phyloP scores from a whole-genome alignment of 306 rosid species.

The Glycine latifolia region DNA sequence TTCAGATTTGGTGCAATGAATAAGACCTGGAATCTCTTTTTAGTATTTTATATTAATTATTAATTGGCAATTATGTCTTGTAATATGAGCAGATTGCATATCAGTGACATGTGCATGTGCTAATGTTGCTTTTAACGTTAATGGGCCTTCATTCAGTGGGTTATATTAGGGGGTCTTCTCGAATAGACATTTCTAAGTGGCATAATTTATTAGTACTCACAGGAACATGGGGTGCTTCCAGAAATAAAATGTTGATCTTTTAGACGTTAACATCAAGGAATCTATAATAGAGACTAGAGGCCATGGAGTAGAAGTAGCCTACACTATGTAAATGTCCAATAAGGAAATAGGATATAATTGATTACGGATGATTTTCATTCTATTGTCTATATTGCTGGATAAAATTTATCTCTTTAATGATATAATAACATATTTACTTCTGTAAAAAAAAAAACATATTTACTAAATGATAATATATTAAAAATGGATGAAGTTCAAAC shows the following conservation, averaged over 20 bases:
- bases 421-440: not conserved
- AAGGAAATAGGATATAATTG: not conserved
- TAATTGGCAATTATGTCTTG: conserved; percentile 40
- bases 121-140: conserved; percentile 50
- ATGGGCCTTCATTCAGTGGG: conserved; percentile 50
- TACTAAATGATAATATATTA: not conserved
- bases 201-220: conserved; percentile 29
- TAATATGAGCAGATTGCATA: conserved; percentile 22
- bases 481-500: not conserved
- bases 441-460: too few relatives aligned
- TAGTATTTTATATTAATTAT: not conserved
- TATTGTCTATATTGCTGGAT: not conserved
- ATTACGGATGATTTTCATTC: not conserved
- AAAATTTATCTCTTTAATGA: not conserved
- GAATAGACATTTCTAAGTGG: conserved; percentile 46
- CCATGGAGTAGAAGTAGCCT: not conserved
- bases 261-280: conserved; percentile 38
- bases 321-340: conserved; percentile 36
- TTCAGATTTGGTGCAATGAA: conserved; percentile 39
- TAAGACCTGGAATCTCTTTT: not conserved
- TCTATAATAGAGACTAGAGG: not conserved
- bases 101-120: conserved; percentile 56
- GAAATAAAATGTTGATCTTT: conserved; percentile 36
- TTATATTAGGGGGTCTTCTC: conserved; percentile 49
- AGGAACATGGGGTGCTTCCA: conserved; percentile 57